Evolutionary conservation across 495 filamentous ascomycete genomes (phyloP).

Genomic region (Penicillium antarcticum): DNA sequence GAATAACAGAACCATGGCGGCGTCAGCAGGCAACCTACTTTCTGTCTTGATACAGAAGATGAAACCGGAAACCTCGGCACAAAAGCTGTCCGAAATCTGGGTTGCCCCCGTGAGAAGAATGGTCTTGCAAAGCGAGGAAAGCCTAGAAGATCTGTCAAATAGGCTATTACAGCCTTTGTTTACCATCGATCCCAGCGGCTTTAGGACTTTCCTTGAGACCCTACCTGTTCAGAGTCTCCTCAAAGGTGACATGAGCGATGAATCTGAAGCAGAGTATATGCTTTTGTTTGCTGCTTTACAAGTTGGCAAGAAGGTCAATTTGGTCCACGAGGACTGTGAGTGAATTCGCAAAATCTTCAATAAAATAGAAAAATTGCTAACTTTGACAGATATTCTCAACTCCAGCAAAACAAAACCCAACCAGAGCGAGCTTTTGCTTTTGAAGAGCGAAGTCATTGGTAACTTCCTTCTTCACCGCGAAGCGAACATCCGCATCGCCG

Average conservation of each 20-base stretch:
- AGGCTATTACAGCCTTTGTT: conserved; percentile 76
- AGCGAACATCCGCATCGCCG: conserved; percentile 64
- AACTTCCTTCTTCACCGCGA: conserved; percentile 61
- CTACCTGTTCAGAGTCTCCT: conserved; percentile 39
- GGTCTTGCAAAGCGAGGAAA: conserved; percentile 45
- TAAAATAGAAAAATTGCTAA: conserved; percentile 9
- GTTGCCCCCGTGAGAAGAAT: conserved; percentile 34
- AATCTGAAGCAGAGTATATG: conserved; percentile 50
- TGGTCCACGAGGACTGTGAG: conserved; percentile 73
- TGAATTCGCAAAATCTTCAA: not conserved
- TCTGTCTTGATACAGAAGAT: conserved; percentile 52
- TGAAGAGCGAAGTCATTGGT: conserved; percentile 41
- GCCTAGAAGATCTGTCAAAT: conserved; percentile 62
- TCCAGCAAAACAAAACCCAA: conserved; percentile 11
- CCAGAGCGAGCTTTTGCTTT: conserved; percentile 20
- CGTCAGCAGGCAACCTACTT: conserved; percentile 62
- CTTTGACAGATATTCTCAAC: conserved; percentile 27
- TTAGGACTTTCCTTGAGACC: conserved; percentile 52
- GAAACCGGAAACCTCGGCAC: conserved; percentile 20
- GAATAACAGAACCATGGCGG: conserved; percentile 54
- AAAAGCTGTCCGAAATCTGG: conserved; percentile 29
- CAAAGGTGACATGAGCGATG: conserved; percentile 37
- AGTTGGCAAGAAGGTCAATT: conserved; percentile 72
- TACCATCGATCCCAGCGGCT: conserved; percentile 50
- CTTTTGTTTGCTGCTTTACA: conserved; percentile 68